Evolutionary conservation across 1,284 basidiomycete species (phyloP).

Genomic region (Peniophora sp.): DNA sequence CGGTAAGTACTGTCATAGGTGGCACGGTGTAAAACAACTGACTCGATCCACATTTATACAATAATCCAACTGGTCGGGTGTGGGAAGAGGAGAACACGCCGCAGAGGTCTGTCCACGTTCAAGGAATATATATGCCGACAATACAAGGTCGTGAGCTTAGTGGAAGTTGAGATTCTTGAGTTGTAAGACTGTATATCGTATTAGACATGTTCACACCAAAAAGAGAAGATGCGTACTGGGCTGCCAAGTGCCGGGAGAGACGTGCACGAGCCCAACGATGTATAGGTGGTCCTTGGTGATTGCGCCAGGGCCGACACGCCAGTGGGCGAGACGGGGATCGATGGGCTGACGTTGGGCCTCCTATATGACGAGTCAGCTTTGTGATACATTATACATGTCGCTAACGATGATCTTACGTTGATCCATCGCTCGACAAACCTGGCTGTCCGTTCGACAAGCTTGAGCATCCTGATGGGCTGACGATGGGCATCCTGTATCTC

Average conservation of each 20-base stretch:
- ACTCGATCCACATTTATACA: neutral
- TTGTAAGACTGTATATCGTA: neutral
- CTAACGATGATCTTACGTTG: neutral
- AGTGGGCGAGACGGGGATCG: neutral
- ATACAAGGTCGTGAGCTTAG: too few relatives aligned
- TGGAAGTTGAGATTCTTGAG: neutral
- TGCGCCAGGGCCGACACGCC: conserved; percentile 1
- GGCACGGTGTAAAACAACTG: conserved; percentile 94
- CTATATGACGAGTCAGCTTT: neutral
- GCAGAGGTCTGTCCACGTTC: too few relatives aligned
- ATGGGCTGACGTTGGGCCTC: neutral
- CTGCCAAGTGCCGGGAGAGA: conserved; percentile 9
- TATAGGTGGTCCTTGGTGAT: conserved; percentile 7
- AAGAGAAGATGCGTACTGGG: conserved; percentile 7
- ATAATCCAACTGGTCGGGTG: neutral
- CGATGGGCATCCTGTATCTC: neutral
- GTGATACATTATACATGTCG: neutral
- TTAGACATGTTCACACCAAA: conserved; percentile 2
- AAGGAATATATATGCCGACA: too few relatives aligned
- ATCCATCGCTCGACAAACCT: neutral
- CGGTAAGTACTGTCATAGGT: conserved; percentile 47
- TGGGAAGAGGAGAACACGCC: too few relatives aligned
- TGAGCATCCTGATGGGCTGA: neutral
- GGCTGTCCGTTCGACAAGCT: neutral
- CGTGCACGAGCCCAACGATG: conserved; percentile 10